Base-by-base conservation (phyloP, 2,329 filamentous ascomycete genomes). In the Chrysoporthe deuterocubensis region DNA sequence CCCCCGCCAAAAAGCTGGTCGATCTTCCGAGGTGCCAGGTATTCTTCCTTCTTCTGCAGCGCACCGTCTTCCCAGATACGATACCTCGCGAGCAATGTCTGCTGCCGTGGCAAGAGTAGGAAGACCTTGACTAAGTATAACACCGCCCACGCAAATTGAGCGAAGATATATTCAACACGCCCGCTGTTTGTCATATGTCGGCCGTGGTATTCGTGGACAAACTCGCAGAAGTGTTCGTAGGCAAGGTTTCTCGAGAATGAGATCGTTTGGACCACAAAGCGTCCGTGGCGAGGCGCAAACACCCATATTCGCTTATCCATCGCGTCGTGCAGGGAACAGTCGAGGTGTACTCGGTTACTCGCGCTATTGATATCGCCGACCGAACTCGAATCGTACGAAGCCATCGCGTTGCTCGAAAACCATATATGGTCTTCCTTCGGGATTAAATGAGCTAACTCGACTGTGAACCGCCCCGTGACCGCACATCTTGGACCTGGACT, bases 141-240 rank as follows among this genome's bases (percentile, higher is more conserved):
- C 5, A 60, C 57, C 8, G 37, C 40, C 57, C 40, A 60, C 11
- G 57, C 57, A 44, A 60, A 60, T 1, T 34, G 57, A 21, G 57
- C 40, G 11, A 60, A 60, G 37, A 44, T 21, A 9, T 43, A 60
- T 26, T 60, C 57, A 32, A 60, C n/a, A 37, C 57, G 57, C 18
- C 18, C 40, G 16, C n/a, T 21, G n/a, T 46, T 44, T 34, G 57
- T 26, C 40, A 60, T 60, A 26, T 60, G n/a, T 14, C 57, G 57
- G 37, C 57, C 57, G 57, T 60, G 57, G 57, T 60, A 60, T 44
- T 60, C 57, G 37, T 60, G 57, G 57, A 60, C 57, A 44, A 60
- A 60, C 40, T 60, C 57, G 37, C 40, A 60, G 11, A 60, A 21
- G 40, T 60, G 4, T 11, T 46, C 44, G 16, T 46, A 4, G 2